Conservation (phyloP, 2,329 filamentous ascomycete genomes). For the Aspergillus neotritici region DNA sequence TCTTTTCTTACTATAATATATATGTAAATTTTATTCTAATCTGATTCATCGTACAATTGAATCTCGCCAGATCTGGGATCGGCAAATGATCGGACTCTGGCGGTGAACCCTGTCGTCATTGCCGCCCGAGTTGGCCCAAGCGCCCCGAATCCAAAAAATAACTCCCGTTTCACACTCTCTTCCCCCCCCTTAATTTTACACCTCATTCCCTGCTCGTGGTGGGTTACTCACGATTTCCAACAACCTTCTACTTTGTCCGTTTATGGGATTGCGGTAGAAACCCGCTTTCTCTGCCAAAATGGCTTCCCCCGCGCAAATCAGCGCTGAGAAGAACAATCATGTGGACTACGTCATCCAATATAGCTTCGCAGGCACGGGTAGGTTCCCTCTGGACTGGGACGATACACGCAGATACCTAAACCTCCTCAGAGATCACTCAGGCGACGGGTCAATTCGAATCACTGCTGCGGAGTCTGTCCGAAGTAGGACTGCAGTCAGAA, state of each 20-base stretch:
- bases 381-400: constrained; percentile 11
- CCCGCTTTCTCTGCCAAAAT: constrained; percentile 14
- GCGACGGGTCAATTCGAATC: constrained; percentile 72
- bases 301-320: constrained; percentile 24
- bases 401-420: constrained; percentile 6
- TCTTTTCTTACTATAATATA: too few species aligned
- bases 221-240: neutral
- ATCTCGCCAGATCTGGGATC: too few species aligned
- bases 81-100: too few species aligned
- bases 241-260: neutral
- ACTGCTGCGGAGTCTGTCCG: constrained; percentile 68
- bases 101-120: constrained; percentile 1
- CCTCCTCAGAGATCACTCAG: constrained; percentile 55
- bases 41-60: too few species aligned
- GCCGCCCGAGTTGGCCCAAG: neutral
- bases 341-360: constrained; percentile 90
- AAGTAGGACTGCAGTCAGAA: constrained; percentile 77
- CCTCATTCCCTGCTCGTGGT: too few species aligned
- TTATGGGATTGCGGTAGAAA: neutral
- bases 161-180: too few species aligned
- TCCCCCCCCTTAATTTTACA: too few species aligned
- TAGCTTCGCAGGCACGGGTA: constrained; percentile 63
- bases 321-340: constrained; percentile 52
- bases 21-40: too few species aligned
- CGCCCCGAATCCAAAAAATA: neutral